Conservation (phyloP, 768 basidiomycete genomes). For the Phaeotremella skinneri region DNA sequence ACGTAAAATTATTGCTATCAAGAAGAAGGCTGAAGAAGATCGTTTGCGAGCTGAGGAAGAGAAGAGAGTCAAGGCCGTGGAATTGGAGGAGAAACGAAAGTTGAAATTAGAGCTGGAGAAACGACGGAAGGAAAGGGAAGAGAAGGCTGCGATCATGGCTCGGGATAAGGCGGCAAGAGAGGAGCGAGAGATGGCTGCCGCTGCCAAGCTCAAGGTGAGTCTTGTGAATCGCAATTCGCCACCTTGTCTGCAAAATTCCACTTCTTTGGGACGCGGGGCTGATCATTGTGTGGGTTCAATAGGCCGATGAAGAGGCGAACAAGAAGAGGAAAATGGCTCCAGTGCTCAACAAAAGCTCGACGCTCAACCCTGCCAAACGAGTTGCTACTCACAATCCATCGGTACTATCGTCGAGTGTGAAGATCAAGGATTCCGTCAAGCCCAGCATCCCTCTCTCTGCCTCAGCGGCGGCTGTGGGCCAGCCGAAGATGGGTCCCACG, state of each 20-base stretch:
- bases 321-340: constrained; percentile 36
- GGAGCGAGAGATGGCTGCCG: constrained; percentile 22
- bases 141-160: constrained; percentile 22
- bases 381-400: constrained; percentile 9
- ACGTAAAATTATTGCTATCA: constrained; percentile 66
- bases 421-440: constrained; percentile 33
- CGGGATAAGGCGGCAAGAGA: constrained; percentile 39
- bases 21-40: constrained; percentile 77
- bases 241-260: not conserved
- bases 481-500: constrained; percentile 34
- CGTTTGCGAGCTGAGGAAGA: constrained; percentile 25
- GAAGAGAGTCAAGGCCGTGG: constrained; percentile 15
- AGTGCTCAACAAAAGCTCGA: constrained; percentile 10
- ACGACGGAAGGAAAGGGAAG: constrained; percentile 20
- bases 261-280: not conserved
- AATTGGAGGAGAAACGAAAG: constrained; percentile 30
- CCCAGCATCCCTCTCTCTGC: constrained; percentile 11
- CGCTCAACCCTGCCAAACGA: constrained; percentile 23
- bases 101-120: constrained; percentile 25
- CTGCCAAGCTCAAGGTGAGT: constrained; percentile 34
- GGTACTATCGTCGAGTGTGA: constrained; percentile 5
- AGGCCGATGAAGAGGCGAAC: constrained; percentile 35
- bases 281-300: too few relatives aligned
- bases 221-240: not conserved
- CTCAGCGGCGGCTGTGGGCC: constrained; percentile 9